Evolutionary conservation across 495 filamentous ascomycete genomes (phyloP), one percentile per base, ranked within the genome.

Genomic region (Talaromyces borbonicus): DNA sequence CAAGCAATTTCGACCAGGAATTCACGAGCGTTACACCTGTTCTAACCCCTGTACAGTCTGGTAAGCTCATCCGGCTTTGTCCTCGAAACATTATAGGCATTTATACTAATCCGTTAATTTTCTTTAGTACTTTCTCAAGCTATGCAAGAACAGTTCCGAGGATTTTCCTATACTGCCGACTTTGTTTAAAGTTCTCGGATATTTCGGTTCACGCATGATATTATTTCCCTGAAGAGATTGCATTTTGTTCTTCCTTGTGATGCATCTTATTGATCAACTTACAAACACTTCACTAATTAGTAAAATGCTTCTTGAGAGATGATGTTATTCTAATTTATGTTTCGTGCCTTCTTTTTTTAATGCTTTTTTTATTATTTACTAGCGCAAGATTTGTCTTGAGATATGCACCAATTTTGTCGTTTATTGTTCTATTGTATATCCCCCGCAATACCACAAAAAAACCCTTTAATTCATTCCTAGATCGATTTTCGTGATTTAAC

Each of bases 61-160:
- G 90, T 95, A 85, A 71, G 84, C 56, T 31, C 27, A 18, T 31
- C 23, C 40, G 20, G 16, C 14, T n/a, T 15, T 42, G 3, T 9
- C 11, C 16, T 6, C 37, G 12, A 22, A 30, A 11, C 19, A 11
- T 62, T 36, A 11, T 12, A 19, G 25, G 4, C 24, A 6, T 14
- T 25, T 32, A 46, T 36, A 44, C 24, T 52, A 23, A 50, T 24
- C 11, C 51, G 36, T 36, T 57, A 46, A 39, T 44, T 24, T 14
- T 42, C 9, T 43, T 12, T 20, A 95, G 92, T 99, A 22, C 78
- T 99, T 39, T 92, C 93, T 8, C 90, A 96, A 72, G 85, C 88
- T 15, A 97, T 97, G 93, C 92, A 99, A 69, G 92, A 99, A 70
- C 89, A 99, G 63, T 99, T 99, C 85, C 83, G 92, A 37, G 92